Base-by-base conservation (phyloP, 2,329 filamentous ascomycete species). In the Arthroderma uncinatum region DNA sequence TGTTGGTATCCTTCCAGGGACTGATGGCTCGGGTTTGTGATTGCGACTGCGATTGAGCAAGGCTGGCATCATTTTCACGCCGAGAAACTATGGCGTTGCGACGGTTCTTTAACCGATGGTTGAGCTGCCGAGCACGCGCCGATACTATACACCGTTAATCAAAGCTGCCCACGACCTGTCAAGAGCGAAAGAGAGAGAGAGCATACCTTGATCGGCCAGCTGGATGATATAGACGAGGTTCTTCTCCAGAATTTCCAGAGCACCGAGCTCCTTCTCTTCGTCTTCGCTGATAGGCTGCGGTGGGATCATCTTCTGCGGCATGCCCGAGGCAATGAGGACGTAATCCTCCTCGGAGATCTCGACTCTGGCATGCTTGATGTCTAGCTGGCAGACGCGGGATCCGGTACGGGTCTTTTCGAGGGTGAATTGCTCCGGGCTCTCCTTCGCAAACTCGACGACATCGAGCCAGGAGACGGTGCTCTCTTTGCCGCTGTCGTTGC, bases 271-370 rank as follows among this genome's bases (percentile, higher is more conserved):
- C 62, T 89, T 89, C 67, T 85, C 83, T 71, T 95, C 90, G 66
- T 95, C 89, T 67, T 94, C 89, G 58, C 87, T 82, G 53, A 93
- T 84, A 0, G 89, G 88, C 61, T 91, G 83, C 12, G 86, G 84
- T 1, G 89, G 85, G 16, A 90, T 89, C 71, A 90, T 81, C 67
- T 89, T 85, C 70, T 94, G 87, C 9, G 91, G 82, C 62, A 88
- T 87, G 28, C 89, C 89, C 39, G 87, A 91, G 56, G 84, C 83
- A 62, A 95, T 91, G 62, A 95, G 75, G 42, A 90, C 80, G 78
- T 85, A 95, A 68, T 95, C 89, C 68, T 94, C 89, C 69, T 94
- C 89, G 16, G 83, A 84, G 60, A 95, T 92, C 73, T 95, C 88
- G 7, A 94, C 85, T 52, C 87, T 82, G 62, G 85, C 80, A 60